These are phyloP conservation scores for Fallopia convolvulus DNA, from an alignment of 148 eudicot genomes.

Conservation along the genomic window DNA sequence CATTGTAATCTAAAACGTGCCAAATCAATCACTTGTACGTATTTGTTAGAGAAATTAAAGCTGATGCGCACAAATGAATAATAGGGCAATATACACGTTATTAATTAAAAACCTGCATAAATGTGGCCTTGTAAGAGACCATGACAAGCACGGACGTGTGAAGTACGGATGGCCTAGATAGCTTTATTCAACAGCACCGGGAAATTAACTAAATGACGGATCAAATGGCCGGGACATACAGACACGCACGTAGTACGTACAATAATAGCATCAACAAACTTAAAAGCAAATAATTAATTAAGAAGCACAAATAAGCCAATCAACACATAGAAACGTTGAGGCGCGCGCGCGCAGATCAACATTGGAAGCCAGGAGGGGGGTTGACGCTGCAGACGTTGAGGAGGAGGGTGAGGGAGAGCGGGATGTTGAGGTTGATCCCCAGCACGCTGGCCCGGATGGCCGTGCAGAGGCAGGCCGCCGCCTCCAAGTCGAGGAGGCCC, in stretches of 20 bases:
- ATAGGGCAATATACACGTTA: too few species aligned
- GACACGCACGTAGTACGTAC: not conserved
- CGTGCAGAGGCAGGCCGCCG: conserved; percentile 8
- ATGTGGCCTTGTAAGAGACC: too few species aligned
- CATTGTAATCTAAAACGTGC: too few species aligned
- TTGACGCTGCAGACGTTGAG: conserved; percentile 8
- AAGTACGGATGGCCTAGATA: not conserved
- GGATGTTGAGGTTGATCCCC: conserved; percentile 12
- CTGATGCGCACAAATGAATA: too few species aligned
- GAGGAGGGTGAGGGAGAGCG: conserved; percentile 9
- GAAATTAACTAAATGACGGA: not conserved
- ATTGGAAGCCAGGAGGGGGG: conserved; percentile 1
- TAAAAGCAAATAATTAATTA: too few species aligned
- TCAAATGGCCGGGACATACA: not conserved
- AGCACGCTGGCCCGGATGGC: conserved; percentile 7
- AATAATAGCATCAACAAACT: not conserved
- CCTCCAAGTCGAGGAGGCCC: conserved; percentile 1
- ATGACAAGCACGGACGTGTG: not conserved
- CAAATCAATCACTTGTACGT: too few species aligned
- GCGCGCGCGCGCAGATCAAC: not conserved
- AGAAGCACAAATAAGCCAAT: not conserved
- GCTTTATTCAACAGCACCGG: not conserved
- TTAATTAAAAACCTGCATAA: too few species aligned
- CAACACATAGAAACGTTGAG: not conserved
- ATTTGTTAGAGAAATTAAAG: too few species aligned